Base-by-base conservation (phyloP, 202 grass and related monocot genomes). In the Hordeum pubiflorum region DNA sequence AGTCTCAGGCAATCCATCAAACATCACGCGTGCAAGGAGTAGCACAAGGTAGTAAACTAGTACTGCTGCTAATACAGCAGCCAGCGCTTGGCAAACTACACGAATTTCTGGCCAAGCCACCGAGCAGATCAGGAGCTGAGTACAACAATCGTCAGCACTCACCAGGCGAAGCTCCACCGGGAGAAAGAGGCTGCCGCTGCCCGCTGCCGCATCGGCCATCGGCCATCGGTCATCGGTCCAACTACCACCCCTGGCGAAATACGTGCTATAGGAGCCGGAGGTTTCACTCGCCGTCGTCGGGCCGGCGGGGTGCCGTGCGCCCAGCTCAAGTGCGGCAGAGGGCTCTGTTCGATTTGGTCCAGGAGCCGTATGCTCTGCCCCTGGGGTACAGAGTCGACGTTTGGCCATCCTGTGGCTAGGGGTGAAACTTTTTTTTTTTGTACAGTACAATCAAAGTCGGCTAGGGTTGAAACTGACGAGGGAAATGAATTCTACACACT, bases 1-100 rank as follows among this genome's bases (percentile, higher is more conserved):
- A 67, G 38, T 68, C 6, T 43, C 2, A 69, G 38, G 48, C 24
- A 79, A 83, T 79, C 7, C 69, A 62, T 83, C 75, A 56, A 80
- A 20, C 76, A 80, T 0, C 2, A 22, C 6, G 33, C 52, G 58
- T 20, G 81, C 75, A 75, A 29, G 46, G 0, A 57, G 39, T 17
- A 50, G 44, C 44, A 6, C 44, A 50, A 54, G 18, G 29, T 22
- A 6, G 26, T 26, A 48, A 41, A 4, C 31, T 70, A 2, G 38
- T 23, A 18, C 1, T 39, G 15, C 13, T 15, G 5, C 43, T 44
- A 12, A 46, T 18, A 66, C 21, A 37, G 15, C 12, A 39, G 5
- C 54, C 29, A 60, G 10, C 52, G 39, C 20, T 4, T 12, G 6
- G 31, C 38, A 38, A 44, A 11, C 38, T 44, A 71, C 10, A 37